Evolutionary conservation across 345 rosid species (phyloP).

Genomic region (Cardamine resedifolia): DNA sequence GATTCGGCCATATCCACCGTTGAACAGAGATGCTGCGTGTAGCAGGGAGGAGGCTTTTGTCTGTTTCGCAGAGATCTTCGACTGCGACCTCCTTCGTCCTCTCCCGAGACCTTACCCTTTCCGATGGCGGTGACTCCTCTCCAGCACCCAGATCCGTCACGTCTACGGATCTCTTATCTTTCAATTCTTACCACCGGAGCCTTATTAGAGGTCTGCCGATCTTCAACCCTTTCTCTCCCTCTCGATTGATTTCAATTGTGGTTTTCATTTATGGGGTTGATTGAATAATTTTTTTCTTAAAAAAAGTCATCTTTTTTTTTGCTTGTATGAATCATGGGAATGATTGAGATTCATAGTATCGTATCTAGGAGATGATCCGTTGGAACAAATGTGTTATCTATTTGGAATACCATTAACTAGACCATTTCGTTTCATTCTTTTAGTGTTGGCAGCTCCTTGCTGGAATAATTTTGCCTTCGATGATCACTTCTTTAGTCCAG

Average conservation of each 20-base stretch:
- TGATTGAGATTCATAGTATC: not conserved
- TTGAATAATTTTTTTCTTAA: not conserved
- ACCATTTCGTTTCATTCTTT: constrained; percentile 1
- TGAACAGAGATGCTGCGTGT: constrained; percentile 61
- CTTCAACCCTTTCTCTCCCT: not conserved
- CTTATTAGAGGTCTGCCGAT: constrained; percentile 50
- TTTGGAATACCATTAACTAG: not conserved
- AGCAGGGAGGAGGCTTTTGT: constrained; percentile 73
- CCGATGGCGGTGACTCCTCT: constrained; percentile 29
- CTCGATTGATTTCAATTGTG: not conserved
- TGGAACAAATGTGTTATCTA: not conserved
- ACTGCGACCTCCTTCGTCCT: constrained; percentile 45
- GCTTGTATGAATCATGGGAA: not conserved
- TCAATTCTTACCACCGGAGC: constrained; percentile 40
- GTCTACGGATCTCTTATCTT: constrained; percentile 28
- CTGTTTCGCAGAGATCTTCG: constrained; percentile 48
- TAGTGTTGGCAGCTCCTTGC: not conserved
- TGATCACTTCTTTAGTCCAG: not conserved
- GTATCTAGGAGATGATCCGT: not conserved
- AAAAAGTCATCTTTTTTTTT: not conserved
- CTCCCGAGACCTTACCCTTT: constrained; percentile 35
- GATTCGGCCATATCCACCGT: constrained; percentile 5
- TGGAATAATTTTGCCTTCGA: not conserved
- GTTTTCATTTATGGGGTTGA: not conserved
- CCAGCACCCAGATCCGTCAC: constrained; percentile 41